Evolutionary conservation across 169 alveolate genomes (phyloP).

Genomic region (Amoebophrya sp.): DNA sequence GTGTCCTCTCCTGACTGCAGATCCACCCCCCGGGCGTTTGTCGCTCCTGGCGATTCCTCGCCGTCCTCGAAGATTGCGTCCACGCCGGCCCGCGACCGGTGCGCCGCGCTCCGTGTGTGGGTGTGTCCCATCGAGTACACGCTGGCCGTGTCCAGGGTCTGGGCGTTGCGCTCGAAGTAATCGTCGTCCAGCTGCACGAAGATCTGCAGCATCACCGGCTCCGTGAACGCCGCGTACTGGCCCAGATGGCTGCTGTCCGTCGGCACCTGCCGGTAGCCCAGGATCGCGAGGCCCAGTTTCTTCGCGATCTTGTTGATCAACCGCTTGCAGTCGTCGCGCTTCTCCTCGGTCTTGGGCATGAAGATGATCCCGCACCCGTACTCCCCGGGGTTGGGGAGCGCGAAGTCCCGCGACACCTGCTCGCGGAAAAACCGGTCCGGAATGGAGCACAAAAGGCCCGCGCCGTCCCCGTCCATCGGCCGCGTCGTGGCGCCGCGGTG

Average conservation of each 20-base stretch:
- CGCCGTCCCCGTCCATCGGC: not conserved
- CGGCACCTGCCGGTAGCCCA: conserved; percentile 1
- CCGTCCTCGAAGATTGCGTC: too few relatives aligned
- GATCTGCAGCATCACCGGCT: not conserved
- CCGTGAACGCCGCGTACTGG: not conserved
- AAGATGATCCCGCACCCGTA: not conserved
- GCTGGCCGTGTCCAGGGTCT: not conserved
- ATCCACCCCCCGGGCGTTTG: too few relatives aligned
- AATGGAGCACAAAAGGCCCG: not conserved
- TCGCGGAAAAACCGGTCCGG: not conserved
- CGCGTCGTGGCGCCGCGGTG: not conserved
- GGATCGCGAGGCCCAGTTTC: not conserved
- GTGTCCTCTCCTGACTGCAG: too few relatives aligned
- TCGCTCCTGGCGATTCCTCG: too few relatives aligned
- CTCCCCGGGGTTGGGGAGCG: not conserved
- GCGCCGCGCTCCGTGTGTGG: too few relatives aligned
- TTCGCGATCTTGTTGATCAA: not conserved
- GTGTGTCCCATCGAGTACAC: not conserved
- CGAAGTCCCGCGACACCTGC: not conserved
- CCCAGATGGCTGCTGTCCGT: not conserved
- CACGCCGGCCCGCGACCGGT: too few relatives aligned
- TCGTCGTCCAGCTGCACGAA: not conserved
- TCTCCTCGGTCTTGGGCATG: not conserved
- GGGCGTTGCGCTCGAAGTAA: not conserved
- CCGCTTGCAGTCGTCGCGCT: not conserved